phyloP scores from a whole-genome alignment of 495 filamentous ascomycete genomes.

The Wilcoxina mikolae region DNA sequence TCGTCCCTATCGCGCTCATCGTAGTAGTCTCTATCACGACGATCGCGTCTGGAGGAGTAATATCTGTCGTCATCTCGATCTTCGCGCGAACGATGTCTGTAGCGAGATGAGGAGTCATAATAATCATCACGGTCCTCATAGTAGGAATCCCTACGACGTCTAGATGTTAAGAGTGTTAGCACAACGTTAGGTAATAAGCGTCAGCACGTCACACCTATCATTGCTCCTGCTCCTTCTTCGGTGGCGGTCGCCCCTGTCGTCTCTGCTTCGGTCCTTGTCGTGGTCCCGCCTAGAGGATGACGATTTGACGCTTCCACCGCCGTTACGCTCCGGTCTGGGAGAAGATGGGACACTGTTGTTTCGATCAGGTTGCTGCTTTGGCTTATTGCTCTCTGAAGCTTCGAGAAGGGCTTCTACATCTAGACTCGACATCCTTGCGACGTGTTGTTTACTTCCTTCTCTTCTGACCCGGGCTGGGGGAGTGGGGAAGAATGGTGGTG shows the following conservation, averaged over 20 bases:
- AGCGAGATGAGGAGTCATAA: conserved; percentile 44
- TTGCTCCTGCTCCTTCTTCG: conserved; percentile 32
- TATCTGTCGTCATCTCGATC: conserved; percentile 69
- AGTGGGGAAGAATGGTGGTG: background rate
- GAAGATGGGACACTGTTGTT: conserved; percentile 36
- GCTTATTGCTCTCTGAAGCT: conserved; percentile 54
- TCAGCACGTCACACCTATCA: conserved; percentile 21
- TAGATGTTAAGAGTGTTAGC: background rate
- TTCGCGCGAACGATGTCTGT: conserved; percentile 27
- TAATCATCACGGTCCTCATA: conserved; percentile 46
- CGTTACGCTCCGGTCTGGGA: conserved; percentile 37
- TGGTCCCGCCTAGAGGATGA: conserved; percentile 33
- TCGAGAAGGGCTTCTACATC: conserved; percentile 91
- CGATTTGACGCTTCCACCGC: conserved; percentile 28
- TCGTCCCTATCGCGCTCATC: conserved; percentile 46
- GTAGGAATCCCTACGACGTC: conserved; percentile 40
- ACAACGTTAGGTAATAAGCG: background rate
- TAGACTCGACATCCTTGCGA: conserved; percentile 60
- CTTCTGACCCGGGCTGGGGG: background rate
- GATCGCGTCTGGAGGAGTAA: conserved; percentile 63
- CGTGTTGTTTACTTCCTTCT: background rate
- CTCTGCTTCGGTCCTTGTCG: conserved; percentile 47
- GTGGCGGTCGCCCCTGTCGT: conserved; percentile 29
- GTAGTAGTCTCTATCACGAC: conserved; percentile 58
- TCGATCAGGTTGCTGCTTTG: conserved; percentile 44